Evolutionary conservation across 306 rosid genomes (phyloP).

Genomic region (Rosa multiflora): DNA sequence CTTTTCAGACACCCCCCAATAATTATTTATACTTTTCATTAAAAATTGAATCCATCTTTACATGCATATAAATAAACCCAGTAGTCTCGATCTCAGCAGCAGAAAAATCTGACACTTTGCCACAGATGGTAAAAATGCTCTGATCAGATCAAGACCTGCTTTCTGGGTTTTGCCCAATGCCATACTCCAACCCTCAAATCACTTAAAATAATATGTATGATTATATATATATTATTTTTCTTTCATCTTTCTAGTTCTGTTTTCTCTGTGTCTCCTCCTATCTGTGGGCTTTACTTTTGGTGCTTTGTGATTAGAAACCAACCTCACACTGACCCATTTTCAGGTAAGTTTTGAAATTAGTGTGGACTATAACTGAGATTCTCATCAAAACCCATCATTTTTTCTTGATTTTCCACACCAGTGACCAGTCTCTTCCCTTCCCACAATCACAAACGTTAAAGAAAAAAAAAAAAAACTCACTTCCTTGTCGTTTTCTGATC

Average conservation of each 20-base stretch:
- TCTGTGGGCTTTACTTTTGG: slow-evolving; percentile 12
- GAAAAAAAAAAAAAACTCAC: neutral
- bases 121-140: slow-evolving; percentile 17
- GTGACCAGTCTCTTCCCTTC: neutral
- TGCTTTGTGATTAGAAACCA: neutral
- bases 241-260: slow-evolving; percentile 26
- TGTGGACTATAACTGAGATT: slow-evolving; percentile 40
- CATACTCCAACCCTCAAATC: neutral
- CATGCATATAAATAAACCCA: neutral
- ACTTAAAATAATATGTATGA: neutral
- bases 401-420: slow-evolving; percentile 20
- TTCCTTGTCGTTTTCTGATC: neutral
- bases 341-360: slow-evolving; percentile 16
- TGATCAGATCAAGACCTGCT: slow-evolving; percentile 34
- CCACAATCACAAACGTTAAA: neutral
- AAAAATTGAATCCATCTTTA: neutral
- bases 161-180: slow-evolving; percentile 31
- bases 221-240: neutral
- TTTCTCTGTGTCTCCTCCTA: slow-evolving; percentile 3
- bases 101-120: neutral
- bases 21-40: neutral
- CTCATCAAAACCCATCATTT: slow-evolving; percentile 44
- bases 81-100: slow-evolving; percentile 2
- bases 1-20: slow-evolving; percentile 23
- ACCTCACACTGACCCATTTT: slow-evolving; percentile 21